These are phyloP conservation scores for Scedosporium boydii DNA, from an alignment of 2,329 filamentous ascomycete genomes.

Conservation along the genomic window DNA sequence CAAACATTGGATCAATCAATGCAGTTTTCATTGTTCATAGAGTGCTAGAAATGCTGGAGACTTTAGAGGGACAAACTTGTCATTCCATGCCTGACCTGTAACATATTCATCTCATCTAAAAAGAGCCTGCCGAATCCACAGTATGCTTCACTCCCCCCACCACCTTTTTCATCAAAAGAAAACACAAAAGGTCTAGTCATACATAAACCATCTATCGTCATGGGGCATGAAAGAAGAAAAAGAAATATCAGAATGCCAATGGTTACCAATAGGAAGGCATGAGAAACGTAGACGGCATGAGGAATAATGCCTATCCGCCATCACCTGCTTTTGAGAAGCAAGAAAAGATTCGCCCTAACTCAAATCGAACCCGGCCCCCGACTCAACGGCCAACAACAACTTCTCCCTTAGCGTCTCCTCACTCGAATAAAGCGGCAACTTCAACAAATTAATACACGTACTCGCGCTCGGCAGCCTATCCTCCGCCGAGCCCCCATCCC, in stretches of 20 bases:
- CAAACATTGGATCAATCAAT: no score
- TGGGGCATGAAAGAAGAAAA: neutral
- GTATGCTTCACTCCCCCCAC: neutral
- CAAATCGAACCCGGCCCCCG: slow-evolving; percentile 86
- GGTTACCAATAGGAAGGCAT: no score
- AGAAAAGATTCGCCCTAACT: slow-evolving; percentile 28
- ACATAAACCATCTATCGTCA: neutral
- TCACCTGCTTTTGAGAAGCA: neutral
- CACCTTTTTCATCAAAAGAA: neutral
- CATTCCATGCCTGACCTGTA: no score
- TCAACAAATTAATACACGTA: slow-evolving; percentile 91
- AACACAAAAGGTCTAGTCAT: neutral
- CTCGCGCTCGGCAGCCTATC: slow-evolving; percentile 87
- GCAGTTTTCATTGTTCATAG: no score
- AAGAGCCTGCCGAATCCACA: neutral
- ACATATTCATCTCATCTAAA: no score
- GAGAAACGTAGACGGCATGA: no score
- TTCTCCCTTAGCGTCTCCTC: slow-evolving; percentile 63
- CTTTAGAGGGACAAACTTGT: neutral
- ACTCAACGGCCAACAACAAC: slow-evolving; percentile 79
- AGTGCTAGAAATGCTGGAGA: no score
- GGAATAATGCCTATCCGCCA: neutral
- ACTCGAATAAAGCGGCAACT: slow-evolving; percentile 72
- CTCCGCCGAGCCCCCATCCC: slow-evolving; percentile 52
- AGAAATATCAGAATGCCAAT: neutral